Conservation (phyloP, 352 stramenopile species). For the Phytophthora citricola region DNA sequence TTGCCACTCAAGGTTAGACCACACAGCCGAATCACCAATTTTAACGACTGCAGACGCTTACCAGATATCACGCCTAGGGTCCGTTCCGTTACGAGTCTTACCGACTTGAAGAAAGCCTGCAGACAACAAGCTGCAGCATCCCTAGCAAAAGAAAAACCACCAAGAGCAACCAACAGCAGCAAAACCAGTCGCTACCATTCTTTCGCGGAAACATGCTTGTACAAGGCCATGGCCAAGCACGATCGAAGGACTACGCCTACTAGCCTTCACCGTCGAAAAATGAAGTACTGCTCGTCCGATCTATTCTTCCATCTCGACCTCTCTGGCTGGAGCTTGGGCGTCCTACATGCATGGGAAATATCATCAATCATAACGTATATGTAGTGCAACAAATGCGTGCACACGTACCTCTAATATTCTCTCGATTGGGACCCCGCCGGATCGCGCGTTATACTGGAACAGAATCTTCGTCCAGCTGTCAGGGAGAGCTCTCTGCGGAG, state of each 20-base stretch:
- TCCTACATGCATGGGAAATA: slow-evolving; percentile 23
- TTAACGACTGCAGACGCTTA: slow-evolving; percentile 15
- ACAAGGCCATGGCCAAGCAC: slow-evolving; percentile 53
- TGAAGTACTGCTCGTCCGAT: slow-evolving; percentile 31
- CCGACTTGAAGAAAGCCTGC: slow-evolving; percentile 37
- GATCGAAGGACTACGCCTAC: slow-evolving; percentile 51
- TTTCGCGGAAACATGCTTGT: slow-evolving; percentile 78
- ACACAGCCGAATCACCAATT: slow-evolving; percentile 18
- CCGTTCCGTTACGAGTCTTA: slow-evolving; percentile 22
- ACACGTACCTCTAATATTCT: slow-evolving; percentile 64
- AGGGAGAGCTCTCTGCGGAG: slow-evolving; percentile 77
- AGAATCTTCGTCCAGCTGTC: slow-evolving; percentile 92
- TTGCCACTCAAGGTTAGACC: slow-evolving; percentile 11
- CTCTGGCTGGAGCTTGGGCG: slow-evolving; percentile 30
- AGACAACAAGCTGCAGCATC: slow-evolving; percentile 24
- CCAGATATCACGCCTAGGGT: slow-evolving; percentile 26
- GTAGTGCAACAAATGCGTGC: background rate
- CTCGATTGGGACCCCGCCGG: slow-evolving; percentile 65
- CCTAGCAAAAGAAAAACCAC: slow-evolving; percentile 13
- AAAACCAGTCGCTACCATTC: slow-evolving; percentile 61
- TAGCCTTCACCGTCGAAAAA: slow-evolving; percentile 30
- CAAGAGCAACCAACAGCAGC: slow-evolving; percentile 38
- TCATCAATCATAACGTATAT: background rate
- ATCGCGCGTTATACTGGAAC: slow-evolving; percentile 80
- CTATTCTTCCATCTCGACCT: slow-evolving; percentile 50